Conservation (phyloP, 2,329 filamentous ascomycete genomes). For the Sordariomycetes sp. region DNA sequence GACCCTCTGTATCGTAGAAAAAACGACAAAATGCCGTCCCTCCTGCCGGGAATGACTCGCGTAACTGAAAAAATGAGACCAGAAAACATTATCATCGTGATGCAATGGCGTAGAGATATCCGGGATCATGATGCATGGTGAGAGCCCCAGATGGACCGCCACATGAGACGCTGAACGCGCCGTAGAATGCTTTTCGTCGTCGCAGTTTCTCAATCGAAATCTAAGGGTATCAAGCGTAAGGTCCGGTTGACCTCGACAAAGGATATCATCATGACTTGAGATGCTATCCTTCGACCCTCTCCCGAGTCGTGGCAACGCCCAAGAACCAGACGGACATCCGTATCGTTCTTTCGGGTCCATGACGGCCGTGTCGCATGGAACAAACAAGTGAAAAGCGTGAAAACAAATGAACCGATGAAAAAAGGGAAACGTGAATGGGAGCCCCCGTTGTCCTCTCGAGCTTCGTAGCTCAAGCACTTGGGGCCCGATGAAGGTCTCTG, state of each 20-base stretch:
- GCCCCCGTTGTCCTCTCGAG: neutral
- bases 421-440: neutral
- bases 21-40: constrained; percentile 18
- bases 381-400: constrained; percentile 10
- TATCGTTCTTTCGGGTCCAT: neutral
- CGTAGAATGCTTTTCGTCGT: constrained; percentile 16
- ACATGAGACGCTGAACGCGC: neutral
- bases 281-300: constrained; percentile 7
- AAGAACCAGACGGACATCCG: neutral
- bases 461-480: neutral
- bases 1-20: constrained; percentile 26
- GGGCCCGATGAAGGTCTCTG: constrained; percentile 3
- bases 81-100: constrained; percentile 6
- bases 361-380: constrained; percentile 1
- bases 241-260: constrained; percentile 4
- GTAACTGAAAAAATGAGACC: constrained; percentile 19
- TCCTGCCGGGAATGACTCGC: constrained; percentile 18
- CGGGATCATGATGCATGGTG: constrained; percentile 17
- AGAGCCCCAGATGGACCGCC: constrained; percentile 13
- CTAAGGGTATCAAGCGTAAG: constrained; percentile 10
- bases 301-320: neutral
- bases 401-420: neutral
- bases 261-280: constrained; percentile 11
- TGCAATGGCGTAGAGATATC: constrained; percentile 4
- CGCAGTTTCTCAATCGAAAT: constrained; percentile 12